Base-by-base conservation (phyloP, 768 basidiomycete species). In the Lyophyllum atratum region DNA sequence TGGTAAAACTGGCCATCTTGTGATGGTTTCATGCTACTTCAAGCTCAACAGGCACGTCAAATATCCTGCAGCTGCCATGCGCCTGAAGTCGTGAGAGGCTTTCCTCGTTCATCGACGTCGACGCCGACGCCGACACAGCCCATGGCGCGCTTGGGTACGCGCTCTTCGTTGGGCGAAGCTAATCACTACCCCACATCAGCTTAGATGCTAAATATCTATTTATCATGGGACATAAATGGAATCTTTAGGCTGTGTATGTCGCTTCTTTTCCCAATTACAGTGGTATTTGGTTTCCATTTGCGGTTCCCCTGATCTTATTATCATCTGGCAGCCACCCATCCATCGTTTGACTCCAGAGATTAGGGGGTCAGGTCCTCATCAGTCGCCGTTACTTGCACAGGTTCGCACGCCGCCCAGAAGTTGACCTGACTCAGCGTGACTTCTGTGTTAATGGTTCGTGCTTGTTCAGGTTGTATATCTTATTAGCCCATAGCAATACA, bases 191-290 rank as follows among this genome's bases (percentile, higher is more conserved):
- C 43, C 21, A 14, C 43, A 44, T 44, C 43, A 12, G 10, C 43
- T 44, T 44, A 7, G 43, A 44, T 44, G 22, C 22, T 21, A 22
- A 44, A 25, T 44, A 29, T n/a, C 48, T 49, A 29, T n/a, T 33
- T 49, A 49, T 22, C 50, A 24, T 19, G 19, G 11, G 17, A 34
- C 24, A n/a, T 3, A 33, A 25, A 3, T 34, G 19, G 11, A 31
- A 31, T 11, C 19, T 34, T 19, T 22, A 48, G 14, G 46, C 54
- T 40, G 54, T 54, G 14, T 47, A 21, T 15, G 15, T 17, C n/a
- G 39, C 43, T 55, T 49, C 34, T 17, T 47, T 48, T 55, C 43
- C 46, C 47, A 49, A 40, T 19, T 40, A 55, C 46, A 55, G 47
- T 14, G 34, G 15, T 29, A 55, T 26, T 55, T 55, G 54, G 46